Percentiles rank a stretch among this genome's conserved stretches.
phyloP scores from a whole-genome alignment of 257 asterid genomes.

The Gentiana macrophylla region DNA sequence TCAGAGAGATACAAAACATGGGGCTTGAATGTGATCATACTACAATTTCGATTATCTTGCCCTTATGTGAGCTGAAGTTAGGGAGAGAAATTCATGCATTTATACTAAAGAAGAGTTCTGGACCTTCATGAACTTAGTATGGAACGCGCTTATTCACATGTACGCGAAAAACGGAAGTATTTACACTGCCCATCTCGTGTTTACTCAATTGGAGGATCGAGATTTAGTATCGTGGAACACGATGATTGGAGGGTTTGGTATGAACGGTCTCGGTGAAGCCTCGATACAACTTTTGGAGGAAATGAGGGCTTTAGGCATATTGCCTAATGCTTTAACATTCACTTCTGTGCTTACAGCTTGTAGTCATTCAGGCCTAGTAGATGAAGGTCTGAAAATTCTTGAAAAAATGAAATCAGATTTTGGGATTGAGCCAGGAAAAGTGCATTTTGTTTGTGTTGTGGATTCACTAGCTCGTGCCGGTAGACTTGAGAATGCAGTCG shows the following conservation, averaged over 20 bases:
- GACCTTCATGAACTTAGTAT: constrained; percentile 9
- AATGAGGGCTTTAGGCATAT: constrained; percentile 22
- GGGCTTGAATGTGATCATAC: constrained; percentile 23
- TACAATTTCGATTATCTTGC: constrained; percentile 25
- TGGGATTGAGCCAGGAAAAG: constrained; percentile 19
- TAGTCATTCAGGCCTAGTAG: constrained; percentile 35
- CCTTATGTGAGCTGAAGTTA: constrained; percentile 19
- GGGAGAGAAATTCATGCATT: constrained; percentile 32
- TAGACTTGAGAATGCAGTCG: constrained; percentile 30
- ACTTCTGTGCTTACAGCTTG: constrained; percentile 36
- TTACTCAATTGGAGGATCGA: constrained; percentile 17
- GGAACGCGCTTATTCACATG: constrained; percentile 36
- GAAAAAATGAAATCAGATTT: constrained; percentile 20
- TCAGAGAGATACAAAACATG: constrained; percentile 18
- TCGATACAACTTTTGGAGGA: constrained; percentile 23
- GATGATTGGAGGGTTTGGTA: constrained; percentile 36
- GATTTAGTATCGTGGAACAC: constrained; percentile 42
- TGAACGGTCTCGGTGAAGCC: constrained; percentile 26
- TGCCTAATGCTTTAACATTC: constrained; percentile 24
- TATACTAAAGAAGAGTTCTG: constrained; percentile 9
- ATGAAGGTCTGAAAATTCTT: constrained; percentile 22
- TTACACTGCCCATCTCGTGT: constrained; percentile 16
- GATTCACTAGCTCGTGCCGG: constrained; percentile 41
- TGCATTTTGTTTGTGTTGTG: constrained; percentile 27
- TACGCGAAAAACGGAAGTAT: constrained; percentile 30